phyloP scores from a whole-genome alignment of 2,329 filamentous ascomycete genomes.

The Aspergillus amoenus region DNA sequence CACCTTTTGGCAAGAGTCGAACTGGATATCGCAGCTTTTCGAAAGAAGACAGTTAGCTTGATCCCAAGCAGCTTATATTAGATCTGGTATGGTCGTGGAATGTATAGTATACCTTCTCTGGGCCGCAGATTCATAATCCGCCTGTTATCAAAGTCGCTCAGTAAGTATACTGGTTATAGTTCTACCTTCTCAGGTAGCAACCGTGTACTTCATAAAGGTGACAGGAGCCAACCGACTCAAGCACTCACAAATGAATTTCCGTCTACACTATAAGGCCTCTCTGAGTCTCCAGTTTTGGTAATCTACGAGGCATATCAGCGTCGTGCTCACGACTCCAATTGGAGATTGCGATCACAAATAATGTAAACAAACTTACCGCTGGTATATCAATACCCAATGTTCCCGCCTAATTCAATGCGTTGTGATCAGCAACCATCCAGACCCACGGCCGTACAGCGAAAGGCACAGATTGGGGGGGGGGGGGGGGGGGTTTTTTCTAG shows the following conservation, averaged over 20 bases:
- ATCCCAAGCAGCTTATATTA: too few species aligned
- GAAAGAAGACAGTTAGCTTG: background rate
- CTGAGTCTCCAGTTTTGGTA: constrained; percentile 17
- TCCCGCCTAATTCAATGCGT: constrained; percentile 4
- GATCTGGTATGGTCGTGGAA: too few species aligned
- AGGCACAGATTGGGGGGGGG: too few species aligned
- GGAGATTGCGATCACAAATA: background rate
- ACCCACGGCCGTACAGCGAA: background rate
- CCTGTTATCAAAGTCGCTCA: constrained; percentile 5
- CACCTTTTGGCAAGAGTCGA: constrained; percentile 23
- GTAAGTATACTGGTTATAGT: background rate
- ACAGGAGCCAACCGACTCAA: background rate
- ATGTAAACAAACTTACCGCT: constrained; percentile 6
- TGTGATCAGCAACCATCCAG: background rate
- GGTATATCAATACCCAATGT: constrained; percentile 11
- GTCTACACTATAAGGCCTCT: constrained; percentile 23
- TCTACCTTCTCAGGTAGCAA: background rate
- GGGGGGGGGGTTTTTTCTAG: background rate
- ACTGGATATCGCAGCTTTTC: constrained; percentile 23
- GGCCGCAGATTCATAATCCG: constrained; percentile 19
- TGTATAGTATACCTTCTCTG: constrained; percentile 19
- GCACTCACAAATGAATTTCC: constrained; percentile 25
- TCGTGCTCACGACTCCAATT: background rate
- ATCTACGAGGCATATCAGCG: constrained; percentile 12
- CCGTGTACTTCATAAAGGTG: background rate